phyloP scores from a whole-genome alignment of 192 early-diverging fungal genomes.

The Coemansia sp. region DNA sequence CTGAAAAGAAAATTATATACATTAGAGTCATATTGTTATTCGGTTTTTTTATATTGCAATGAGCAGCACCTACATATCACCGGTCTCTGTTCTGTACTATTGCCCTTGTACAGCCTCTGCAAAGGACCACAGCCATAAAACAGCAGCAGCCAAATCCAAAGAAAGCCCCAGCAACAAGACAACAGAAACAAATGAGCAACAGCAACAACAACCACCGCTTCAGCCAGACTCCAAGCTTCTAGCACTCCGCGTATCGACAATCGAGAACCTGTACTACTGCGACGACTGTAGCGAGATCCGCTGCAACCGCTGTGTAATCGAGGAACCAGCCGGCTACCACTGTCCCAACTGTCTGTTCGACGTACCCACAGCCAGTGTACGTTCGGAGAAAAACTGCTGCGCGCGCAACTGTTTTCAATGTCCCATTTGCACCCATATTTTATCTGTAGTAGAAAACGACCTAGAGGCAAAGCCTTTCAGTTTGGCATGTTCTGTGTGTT shows the following conservation, averaged over 20 bases:
- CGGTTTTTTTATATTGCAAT: neutral
- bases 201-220: neutral
- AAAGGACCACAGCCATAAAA: constrained; percentile 5
- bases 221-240: constrained; percentile 17
- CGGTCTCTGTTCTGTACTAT: constrained; percentile 33
- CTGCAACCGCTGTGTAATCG: constrained; percentile 80
- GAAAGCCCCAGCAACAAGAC: neutral
- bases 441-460: constrained; percentile 68
- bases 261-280: constrained; percentile 85
- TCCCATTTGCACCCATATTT: constrained; percentile 79
- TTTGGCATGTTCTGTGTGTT: constrained; percentile 83
- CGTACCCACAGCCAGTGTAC: constrained; percentile 93
- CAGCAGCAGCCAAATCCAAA: neutral
- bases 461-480: constrained; percentile 60
- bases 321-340: constrained; percentile 87
- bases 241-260: constrained; percentile 47
- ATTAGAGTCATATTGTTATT: neutral
- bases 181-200: neutral
- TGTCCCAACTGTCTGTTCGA: constrained; percentile 98
- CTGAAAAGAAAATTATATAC: neutral
- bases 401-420: constrained; percentile 94
- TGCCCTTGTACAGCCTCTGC: constrained; percentile 36
- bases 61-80: constrained; percentile 3
- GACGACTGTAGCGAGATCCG: constrained; percentile 79
- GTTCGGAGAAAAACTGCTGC: constrained; percentile 92